Conservation (phyloP, 257 asterid genomes). For the Nemophila menziesii region DNA sequence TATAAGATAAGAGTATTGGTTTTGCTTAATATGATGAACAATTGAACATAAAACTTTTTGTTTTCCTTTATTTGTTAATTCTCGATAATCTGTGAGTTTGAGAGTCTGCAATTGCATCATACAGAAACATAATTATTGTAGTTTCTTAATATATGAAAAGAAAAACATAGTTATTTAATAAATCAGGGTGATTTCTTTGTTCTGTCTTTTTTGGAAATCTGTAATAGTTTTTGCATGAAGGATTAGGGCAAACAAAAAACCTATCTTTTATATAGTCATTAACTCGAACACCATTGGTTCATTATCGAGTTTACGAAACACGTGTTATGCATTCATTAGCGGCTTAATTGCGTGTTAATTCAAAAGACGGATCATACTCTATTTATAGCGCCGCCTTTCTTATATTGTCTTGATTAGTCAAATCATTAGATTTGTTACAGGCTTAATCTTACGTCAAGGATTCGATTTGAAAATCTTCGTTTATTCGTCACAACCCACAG, state of each 20-base stretch:
- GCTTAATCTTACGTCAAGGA: not conserved
- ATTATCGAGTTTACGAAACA: not conserved
- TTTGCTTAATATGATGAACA: not conserved
- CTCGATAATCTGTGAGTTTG: conserved; percentile 10
- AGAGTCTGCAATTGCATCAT: too few species aligned
- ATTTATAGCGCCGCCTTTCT: not conserved
- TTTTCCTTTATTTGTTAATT: not conserved
- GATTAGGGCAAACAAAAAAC: not conserved
- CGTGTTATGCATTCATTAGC: not conserved
- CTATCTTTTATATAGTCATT: not conserved
- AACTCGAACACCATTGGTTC: not conserved
- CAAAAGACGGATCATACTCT: not conserved
- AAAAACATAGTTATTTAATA: too few species aligned
- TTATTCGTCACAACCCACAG: too few species aligned
- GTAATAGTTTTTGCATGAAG: not conserved
- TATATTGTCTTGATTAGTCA: not conserved
- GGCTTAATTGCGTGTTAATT: not conserved
- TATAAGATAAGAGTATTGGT: too few species aligned
- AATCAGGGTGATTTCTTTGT: not conserved
- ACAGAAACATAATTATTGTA: too few species aligned
- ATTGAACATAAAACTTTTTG: not conserved
- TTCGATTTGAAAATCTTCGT: too few species aligned
- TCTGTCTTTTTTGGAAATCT: not conserved
- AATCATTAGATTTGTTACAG: not conserved
- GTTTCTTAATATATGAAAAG: too few species aligned